These are phyloP conservation scores for Neostapfia colusana DNA, from an alignment of 176 grass and related monocot species.

Conservation along the genomic window DNA sequence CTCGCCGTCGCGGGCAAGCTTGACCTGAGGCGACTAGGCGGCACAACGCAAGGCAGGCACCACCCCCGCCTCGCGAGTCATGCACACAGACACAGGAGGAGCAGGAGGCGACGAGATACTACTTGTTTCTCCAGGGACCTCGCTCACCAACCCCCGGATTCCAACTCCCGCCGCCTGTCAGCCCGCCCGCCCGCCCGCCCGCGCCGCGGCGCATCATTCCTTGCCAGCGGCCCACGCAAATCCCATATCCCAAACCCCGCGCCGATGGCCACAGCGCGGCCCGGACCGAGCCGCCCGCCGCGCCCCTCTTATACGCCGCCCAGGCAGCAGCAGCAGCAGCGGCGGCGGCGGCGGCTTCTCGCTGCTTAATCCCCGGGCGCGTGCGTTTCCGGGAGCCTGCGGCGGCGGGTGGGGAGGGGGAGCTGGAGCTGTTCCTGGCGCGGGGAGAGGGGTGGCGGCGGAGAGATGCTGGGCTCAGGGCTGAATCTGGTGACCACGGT, in stretches of 20 bases:
- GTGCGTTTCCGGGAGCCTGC: neutral
- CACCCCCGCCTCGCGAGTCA: slow-evolving; percentile 31
- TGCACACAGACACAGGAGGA: neutral
- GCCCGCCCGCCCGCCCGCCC: slow-evolving; percentile 1
- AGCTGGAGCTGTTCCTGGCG: neutral
- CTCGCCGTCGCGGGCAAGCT: slow-evolving; percentile 13
- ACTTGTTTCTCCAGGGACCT: neutral
- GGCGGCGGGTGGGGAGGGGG: neutral
- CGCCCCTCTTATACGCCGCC: slow-evolving; percentile 53
- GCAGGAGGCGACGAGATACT: slow-evolving; percentile 23
- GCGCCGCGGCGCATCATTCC: slow-evolving; percentile 42
- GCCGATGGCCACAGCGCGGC: slow-evolving; percentile 47
- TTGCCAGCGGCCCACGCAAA: slow-evolving; percentile 62
- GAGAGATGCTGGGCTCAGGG: slow-evolving; percentile 72
- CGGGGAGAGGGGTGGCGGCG: neutral
- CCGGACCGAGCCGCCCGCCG: slow-evolving; percentile 34
- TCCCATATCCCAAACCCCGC: slow-evolving; percentile 64
- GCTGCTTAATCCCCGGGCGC: slow-evolving; percentile 12
- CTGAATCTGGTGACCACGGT: slow-evolving; percentile 95
- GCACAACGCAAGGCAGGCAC: slow-evolving; percentile 31
- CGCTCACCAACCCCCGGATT: slow-evolving; percentile 43
- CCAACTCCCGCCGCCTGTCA: slow-evolving; percentile 22
- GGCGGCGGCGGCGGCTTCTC: too few relatives aligned
- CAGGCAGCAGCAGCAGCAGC: slow-evolving; percentile 8
- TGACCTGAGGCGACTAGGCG: neutral